These are phyloP conservation scores for Ganoderma sp. DNA, from an alignment of 1,284 basidiomycete genomes.

Conservation along the genomic window DNA sequence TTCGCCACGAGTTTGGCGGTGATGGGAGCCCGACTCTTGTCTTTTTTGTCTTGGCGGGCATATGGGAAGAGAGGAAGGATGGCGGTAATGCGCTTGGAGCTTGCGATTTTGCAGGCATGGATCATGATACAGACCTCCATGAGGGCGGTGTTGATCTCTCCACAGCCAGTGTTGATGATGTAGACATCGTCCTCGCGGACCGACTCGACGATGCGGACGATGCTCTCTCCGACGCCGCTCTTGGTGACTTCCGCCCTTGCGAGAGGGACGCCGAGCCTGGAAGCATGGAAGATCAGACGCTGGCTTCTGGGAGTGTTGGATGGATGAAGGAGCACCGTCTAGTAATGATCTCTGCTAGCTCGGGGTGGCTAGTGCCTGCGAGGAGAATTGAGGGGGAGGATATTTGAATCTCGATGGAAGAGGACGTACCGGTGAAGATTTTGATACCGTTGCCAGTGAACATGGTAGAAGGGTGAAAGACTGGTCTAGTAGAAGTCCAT, in stretches of 20 bases:
- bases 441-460: conserved; percentile 87
- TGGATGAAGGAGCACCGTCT: conserved; percentile 65
- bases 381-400: conserved; percentile 21
- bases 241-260: conserved; percentile 85
- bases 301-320: not conserved
- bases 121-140: conserved; percentile 99
- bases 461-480: conserved; percentile 48
- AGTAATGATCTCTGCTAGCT: conserved; percentile 93
- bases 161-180: conserved; percentile 95
- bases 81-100: conserved; percentile 94
- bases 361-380: conserved; percentile 91
- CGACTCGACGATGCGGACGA: conserved; percentile 91
- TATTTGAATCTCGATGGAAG: conserved; percentile 15
- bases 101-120: conserved; percentile 98
- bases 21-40: conserved; percentile 98
- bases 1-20: conserved; percentile 99
- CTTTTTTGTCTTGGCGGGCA: conserved; percentile 98
- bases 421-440: conserved; percentile 82
- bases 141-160: conserved; percentile 85
- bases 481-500: conserved; percentile 34
- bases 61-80: conserved; percentile 96
- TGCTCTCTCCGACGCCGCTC: conserved; percentile 92
- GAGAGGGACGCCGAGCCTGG: conserved; percentile 83
- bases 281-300: conserved; percentile 18
- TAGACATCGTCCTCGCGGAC: conserved; percentile 99